Percentiles rank a stretch among this genome's conserved stretches.
These are phyloP conservation scores for Corchorus capsularis DNA, from an alignment of 345 rosid genomes.

Conservation along the genomic window DNA sequence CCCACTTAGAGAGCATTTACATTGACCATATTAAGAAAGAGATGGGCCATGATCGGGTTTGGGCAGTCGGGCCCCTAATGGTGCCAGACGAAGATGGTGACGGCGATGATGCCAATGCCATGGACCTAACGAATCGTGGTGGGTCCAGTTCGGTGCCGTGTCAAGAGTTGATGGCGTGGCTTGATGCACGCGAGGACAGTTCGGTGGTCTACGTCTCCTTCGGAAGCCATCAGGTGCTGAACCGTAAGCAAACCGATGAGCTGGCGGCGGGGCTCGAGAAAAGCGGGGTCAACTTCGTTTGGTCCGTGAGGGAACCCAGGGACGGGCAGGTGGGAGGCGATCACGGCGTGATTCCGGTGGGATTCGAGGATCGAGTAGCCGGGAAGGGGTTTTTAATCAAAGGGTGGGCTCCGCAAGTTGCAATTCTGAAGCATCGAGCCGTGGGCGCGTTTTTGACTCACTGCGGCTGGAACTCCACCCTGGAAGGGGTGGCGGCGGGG, in stretches of 20 bases:
- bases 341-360: conserved; percentile 26
- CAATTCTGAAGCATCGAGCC: conserved; percentile 43
- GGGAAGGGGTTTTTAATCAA: conserved; percentile 50
- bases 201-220: conserved; percentile 63
- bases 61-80: conserved; percentile 47
- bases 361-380: conserved; percentile 54
- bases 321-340: background rate
- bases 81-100: background rate
- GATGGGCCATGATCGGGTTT: conserved; percentile 34
- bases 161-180: conserved; percentile 40
- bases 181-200: conserved; percentile 43
- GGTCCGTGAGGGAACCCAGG: conserved; percentile 42
- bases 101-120: background rate
- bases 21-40: conserved; percentile 41
- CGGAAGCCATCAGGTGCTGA: conserved; percentile 60
- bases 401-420: conserved; percentile 71
- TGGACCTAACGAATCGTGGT: conserved; percentile 23
- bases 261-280: conserved; percentile 50
- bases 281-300: conserved; percentile 54
- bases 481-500: conserved; percentile 41
- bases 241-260: conserved; percentile 41
- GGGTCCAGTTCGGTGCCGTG: conserved; percentile 27
- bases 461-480: conserved; percentile 70
- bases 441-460: conserved; percentile 67
- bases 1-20: conserved; percentile 44